These are phyloP conservation scores for Ophiostoma triangulosporum DNA, from an alignment of 2,329 filamentous ascomycete genomes.

Conservation along the genomic window DNA sequence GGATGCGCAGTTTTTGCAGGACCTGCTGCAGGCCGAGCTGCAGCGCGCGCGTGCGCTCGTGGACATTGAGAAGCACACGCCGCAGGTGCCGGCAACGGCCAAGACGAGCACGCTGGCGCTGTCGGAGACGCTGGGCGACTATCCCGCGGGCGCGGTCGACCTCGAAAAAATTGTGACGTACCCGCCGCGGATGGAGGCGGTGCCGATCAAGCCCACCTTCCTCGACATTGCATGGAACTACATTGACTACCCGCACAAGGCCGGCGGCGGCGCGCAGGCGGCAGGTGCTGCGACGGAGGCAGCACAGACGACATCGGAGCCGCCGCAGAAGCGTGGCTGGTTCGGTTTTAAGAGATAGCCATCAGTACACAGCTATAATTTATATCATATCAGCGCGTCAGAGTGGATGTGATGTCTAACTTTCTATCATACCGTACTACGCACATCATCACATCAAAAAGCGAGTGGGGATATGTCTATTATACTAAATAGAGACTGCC, in stretches of 20 bases:
- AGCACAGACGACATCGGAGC: constrained; percentile 23
- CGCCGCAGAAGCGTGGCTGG: constrained; percentile 55
- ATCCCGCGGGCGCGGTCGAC: constrained; percentile 55
- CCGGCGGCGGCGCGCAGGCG: constrained; percentile 16
- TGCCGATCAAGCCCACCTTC: constrained; percentile 91
- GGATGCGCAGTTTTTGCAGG: constrained; percentile 45
- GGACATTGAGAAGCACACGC: constrained; percentile 57
- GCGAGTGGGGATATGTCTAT: constrained; percentile 12
- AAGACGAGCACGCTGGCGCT: constrained; percentile 30
- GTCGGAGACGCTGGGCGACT: constrained; percentile 62
- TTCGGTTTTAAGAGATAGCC: constrained; percentile 53
- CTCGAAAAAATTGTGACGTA: constrained; percentile 73
- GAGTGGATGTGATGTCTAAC: too few species aligned
- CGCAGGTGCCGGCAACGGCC: neutral
- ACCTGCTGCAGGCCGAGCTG: constrained; percentile 55
- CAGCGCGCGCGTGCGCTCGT: constrained; percentile 76
- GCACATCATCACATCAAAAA: neutral
- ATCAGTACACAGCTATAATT: neutral
- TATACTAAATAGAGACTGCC: constrained; percentile 5
- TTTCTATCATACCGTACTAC: too few species aligned
- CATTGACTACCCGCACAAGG: constrained; percentile 70
- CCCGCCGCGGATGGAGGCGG: constrained; percentile 66
- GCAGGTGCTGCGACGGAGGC: constrained; percentile 15
- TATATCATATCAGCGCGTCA: neutral
- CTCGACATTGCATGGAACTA: constrained; percentile 97